A percentile compares a stretch with the other conserved stretches of the same genome.
phyloP scores from a whole-genome alignment of 2,329 filamentous ascomycete genomes.

The Zarea fungicola region DNA sequence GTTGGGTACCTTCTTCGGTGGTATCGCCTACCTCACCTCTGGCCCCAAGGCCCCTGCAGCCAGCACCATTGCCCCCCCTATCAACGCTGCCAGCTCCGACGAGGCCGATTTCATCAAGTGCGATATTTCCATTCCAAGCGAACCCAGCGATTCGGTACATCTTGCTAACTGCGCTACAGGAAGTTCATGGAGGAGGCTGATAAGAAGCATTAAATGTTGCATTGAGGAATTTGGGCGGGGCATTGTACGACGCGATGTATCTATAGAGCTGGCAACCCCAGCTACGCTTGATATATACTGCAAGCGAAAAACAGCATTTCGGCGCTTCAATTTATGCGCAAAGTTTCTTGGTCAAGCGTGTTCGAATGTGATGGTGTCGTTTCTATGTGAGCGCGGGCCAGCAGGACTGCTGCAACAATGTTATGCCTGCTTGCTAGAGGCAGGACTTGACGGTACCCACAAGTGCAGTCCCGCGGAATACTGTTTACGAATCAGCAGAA shows the following conservation, averaged over 20 bases:
- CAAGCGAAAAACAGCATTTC: constrained; percentile 7
- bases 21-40: constrained; percentile 37
- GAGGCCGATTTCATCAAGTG: constrained; percentile 63
- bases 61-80: constrained; percentile 47
- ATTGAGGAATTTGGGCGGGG: constrained; percentile 17
- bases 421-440: too few species aligned
- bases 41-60: constrained; percentile 39
- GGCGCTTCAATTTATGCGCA: constrained; percentile 12
- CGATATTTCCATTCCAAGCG: constrained; percentile 21
- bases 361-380: neutral
- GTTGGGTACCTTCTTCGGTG: constrained; percentile 47
- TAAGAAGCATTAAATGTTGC: constrained; percentile 33
- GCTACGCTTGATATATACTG: constrained; percentile 1
- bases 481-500: too few species aligned
- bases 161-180: constrained; percentile 26
- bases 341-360: neutral
- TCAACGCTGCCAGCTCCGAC: constrained; percentile 57
- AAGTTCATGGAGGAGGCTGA: constrained; percentile 37
- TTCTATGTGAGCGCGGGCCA: too few species aligned
- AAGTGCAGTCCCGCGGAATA: too few species aligned
- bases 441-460: too few species aligned
- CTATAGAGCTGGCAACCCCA: constrained; percentile 20
- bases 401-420: too few species aligned
- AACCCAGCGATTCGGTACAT: neutral
- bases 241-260: constrained; percentile 30